phyloP scores from a whole-genome alignment of 768 basidiomycete genomes.

The Amanita molliuscula region DNA sequence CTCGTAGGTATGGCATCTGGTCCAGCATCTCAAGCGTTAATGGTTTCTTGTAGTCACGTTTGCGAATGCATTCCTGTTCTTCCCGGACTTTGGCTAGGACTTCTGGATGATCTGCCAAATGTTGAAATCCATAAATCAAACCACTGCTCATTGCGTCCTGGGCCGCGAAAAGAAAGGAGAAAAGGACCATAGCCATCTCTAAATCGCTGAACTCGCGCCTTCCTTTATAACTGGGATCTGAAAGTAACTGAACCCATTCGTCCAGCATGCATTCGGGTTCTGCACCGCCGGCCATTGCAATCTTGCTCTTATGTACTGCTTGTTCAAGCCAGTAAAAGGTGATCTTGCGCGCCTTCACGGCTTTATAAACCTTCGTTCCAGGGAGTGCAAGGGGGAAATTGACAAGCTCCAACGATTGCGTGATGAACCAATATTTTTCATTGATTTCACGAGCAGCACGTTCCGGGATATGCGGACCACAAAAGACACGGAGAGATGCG shows the following conservation, averaged over 20 bases:
- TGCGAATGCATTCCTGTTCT: conserved; percentile 81
- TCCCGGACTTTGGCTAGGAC: conserved; percentile 80
- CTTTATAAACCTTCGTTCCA: conserved; percentile 93
- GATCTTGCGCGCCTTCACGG: conserved; percentile 81
- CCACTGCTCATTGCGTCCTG: conserved; percentile 99
- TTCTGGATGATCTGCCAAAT: conserved; percentile 87
- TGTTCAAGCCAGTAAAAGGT: conserved; percentile 73
- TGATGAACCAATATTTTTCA: conserved; percentile 95
- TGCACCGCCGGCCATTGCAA: conserved; percentile 67
- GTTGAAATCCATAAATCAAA: conserved; percentile 93
- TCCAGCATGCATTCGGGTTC: conserved; percentile 89
- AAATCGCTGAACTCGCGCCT: conserved; percentile 81
- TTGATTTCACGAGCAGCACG: conserved; percentile 71
- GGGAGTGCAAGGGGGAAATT: conserved; percentile 96
- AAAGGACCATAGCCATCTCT: conserved; percentile 95
- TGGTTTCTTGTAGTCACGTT: conserved; percentile 64
- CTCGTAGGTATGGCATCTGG: conserved; percentile 85
- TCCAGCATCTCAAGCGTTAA: conserved; percentile 86
- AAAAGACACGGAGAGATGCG: conserved; percentile 92
- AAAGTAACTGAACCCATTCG: conserved; percentile 75
- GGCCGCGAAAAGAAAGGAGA: conserved; percentile 93
- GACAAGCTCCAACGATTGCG: conserved; percentile 90
- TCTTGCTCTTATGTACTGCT: conserved; percentile 74
- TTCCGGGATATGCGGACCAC: conserved; percentile 83
- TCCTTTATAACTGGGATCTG: conserved; percentile 60